Base-by-base conservation (phyloP, 805 yeast genomes). In the Starmerella riodocensis region DNA sequence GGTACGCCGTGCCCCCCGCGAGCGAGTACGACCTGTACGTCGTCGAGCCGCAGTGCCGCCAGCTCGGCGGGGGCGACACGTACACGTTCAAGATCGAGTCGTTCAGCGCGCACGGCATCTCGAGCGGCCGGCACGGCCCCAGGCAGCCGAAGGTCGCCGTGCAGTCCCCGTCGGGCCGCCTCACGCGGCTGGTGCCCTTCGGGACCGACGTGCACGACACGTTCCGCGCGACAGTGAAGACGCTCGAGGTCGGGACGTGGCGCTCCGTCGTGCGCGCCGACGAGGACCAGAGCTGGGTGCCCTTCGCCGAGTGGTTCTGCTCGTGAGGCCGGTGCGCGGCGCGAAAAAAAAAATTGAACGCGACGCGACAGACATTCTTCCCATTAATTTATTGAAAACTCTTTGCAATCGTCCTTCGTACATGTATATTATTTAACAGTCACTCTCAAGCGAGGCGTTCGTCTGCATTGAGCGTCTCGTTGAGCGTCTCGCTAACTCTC, bases 111-210 rank as follows among this genome's bases (percentile, higher is more conserved):
- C 59, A 40, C 60, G 68, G 77, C 3, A n/a, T 4, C 14, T 5
- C 16, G 2, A 6, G 7, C 13, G 7, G n/a, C 4, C 36, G 14
- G 7, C 5, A 22, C 4, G 24, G 20, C 6, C 13, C 24, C 17
- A 14, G 23, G 17, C 51, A 47, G 41, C 52, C 52, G 13, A 71
- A 76, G 45, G 55, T 82, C 37, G 86, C 78, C 1, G 59, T 88
- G 14, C 85, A 84, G 53, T 71, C 91, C 0, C 98, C 98, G 2
- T 71, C 81, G 1, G 95, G 95, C 0, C 76, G 77, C 46, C 71
- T 81, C 44, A 70, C 69, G 49, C 73, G 77, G 49, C 60, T 86
- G 39, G 57, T 57, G 12, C 69, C 72, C 42, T 61, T 61, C 9
- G 51, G 51, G 23, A 46, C 50, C 4, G 48, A 48, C 14, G 51